Percentiles rank a stretch among this genome's conserved stretches.
Conservation (phyloP, 2,329 filamentous ascomycete species). For the Aspergillus jensenii region DNA sequence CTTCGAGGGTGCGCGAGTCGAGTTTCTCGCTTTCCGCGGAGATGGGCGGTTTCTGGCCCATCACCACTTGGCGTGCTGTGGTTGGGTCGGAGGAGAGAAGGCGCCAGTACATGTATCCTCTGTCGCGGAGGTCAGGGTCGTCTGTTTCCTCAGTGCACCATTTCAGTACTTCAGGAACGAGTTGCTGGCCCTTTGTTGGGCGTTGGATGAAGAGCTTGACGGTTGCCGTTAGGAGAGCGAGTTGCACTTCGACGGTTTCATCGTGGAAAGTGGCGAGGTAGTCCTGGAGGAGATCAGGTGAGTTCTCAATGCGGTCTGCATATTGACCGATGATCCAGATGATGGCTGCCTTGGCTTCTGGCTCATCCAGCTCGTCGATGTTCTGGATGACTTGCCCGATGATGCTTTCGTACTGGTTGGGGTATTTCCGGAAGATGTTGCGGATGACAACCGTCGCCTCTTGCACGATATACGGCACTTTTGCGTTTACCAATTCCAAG, state of each 20-base stretch:
- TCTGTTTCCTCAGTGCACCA: conserved; percentile 99
- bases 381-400: conserved; percentile 95
- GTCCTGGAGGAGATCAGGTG: conserved; percentile 88
- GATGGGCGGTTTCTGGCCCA: conserved; percentile 96
- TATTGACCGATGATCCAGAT: conserved; percentile 99
- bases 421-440: conserved; percentile 99
- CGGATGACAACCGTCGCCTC: conserved; percentile 98
- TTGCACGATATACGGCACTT: conserved; percentile 97
- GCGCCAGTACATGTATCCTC: conserved; percentile 99
- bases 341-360: conserved; percentile 97
- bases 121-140: conserved; percentile 91
- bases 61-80: conserved; percentile 82
- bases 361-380: conserved; percentile 92
- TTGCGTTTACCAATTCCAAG: conserved; percentile 92
- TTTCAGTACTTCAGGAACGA: conserved; percentile 92
- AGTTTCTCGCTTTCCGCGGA: conserved; percentile 94
- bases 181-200: conserved; percentile 87
- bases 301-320: conserved; percentile 95
- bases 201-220: conserved; percentile 98
- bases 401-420: conserved; percentile 97
- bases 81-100: conserved; percentile 88
- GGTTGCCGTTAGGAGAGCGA: conserved; percentile 90
- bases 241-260: conserved; percentile 91
- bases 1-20: conserved; percentile 85
- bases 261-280: conserved; percentile 93